Base-by-base conservation (phyloP, 1,139 yeast species). In the Geotrichum histeridarum region DNA sequence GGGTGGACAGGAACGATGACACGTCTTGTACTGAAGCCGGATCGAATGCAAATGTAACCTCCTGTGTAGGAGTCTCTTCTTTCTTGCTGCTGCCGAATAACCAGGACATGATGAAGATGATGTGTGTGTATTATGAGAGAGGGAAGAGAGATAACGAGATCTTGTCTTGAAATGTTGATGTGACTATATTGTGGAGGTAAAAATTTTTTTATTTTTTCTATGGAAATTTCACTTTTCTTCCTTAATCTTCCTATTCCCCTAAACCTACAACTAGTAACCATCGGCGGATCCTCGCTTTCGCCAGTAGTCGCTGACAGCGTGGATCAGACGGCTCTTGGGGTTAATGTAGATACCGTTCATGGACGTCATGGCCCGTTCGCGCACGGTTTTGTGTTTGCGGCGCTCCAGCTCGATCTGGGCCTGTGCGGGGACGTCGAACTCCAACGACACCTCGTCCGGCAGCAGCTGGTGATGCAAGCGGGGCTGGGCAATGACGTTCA, bases 391-490 rank as follows among this genome's bases (percentile, higher is more conserved):
- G 61, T 80, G 82, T 12, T 82, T 82, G 60, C 73, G 73, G 1
- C 54, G 55, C 48, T 60, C 53, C 50, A 80, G 65, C 0, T 66
- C 65, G 1, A 61, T 56, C 1, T 69, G 52, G 2, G 74, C 67
- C 22, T 64, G 63, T 8, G 61, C 60, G 0, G 79, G 77, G 2
- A 74, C 64, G 60, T 72, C 72, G 53, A 74, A 72, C 65, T 93
- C 99, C 42, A 85, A 76, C 70, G 75, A 79, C 1, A 82, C 73
- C 4, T 65, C 68, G 60, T 89, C 83, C 0, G 99, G 98, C 35
- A 91, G 69, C 36, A 93, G 77, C 68, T 93, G 99, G 67, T 93
- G 96, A 66, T 93, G 98, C 9, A 88, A 57, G 53, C 99, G 73
- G 1, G 97, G 97, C 63, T 73, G 83, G 0, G 95, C 80, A 36